Base-by-base conservation (phyloP, 345 rosid genomes). In the Acer negundo region DNA sequence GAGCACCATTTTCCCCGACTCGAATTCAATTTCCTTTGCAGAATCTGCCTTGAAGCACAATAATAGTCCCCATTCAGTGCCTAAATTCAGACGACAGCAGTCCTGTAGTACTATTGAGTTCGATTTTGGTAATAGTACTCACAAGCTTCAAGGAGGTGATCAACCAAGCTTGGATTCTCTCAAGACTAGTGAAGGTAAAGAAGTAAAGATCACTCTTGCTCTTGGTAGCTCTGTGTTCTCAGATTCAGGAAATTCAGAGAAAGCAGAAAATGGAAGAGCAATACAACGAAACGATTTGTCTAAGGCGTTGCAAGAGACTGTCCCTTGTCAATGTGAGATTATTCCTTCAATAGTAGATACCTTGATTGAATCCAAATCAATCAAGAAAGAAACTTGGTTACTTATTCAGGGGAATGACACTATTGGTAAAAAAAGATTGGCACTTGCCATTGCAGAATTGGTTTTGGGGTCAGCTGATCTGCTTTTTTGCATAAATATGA, bases 41-140 rank as follows among this genome's bases (percentile, higher is more conserved):
- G 90, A 87, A 75, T 82, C 94, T 2, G 75, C 74, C 58, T 66
- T 77, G 72, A 90, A 88, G 80, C 82, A 72, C 31, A 75, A 47
- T 56, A 79, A 75, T 49, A 75, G 75, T 59, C 71, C 82, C 77
- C 84, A 67, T 63, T 84, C 83, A 0, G 90, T 89, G 74, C 87
- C 98, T 8, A 92, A 87, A 73, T 91, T 91, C 85, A 81, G 92
- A 75, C 55, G 93, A 64, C 96, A 91, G 51, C 87, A 84, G 75
- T 91, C 94, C 3, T 91, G 93, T 79, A 86, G 93, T 80, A 86
- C 86, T 58, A 88, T 90, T 20, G 96, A 91, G 80, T 89, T 91
- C 85, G 83, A 86, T 71, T 79, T 87, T 26, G 89, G 90, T 19
- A 79, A 70, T 67, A 77, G 74, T 61, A 24, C 67, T 19, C 83